Conservation (phyloP, 176 grass and related monocot genomes). For the Carex littledalei region DNA sequence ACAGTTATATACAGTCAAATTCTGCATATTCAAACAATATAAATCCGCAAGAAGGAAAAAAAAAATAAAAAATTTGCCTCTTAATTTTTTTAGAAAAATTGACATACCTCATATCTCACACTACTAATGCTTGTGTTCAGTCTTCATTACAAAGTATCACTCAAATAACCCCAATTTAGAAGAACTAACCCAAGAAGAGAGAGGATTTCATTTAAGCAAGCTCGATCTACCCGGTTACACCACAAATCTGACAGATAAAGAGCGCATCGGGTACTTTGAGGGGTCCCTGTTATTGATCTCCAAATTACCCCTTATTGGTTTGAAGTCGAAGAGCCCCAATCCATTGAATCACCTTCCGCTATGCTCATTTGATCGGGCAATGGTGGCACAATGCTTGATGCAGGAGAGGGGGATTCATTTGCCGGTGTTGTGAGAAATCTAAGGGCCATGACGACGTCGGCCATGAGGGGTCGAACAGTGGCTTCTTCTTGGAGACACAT, state of each 20-base stretch:
- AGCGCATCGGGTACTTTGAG: background rate
- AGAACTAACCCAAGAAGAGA: constrained; percentile 4
- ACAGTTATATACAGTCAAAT: background rate
- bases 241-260: background rate
- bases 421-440: constrained; percentile 51
- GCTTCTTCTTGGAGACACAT: constrained; percentile 97
- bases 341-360: constrained; percentile 25
- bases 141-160: background rate
- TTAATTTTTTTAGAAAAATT: background rate
- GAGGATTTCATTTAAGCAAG: background rate
- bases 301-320: constrained; percentile 14
- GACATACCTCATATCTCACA: background rate
- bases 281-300: constrained; percentile 2
- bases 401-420: constrained; percentile 20
- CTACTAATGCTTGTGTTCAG: background rate
- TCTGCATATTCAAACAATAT: background rate
- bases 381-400: background rate
- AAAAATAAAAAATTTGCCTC: background rate
- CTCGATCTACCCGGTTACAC: background rate
- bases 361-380: constrained; percentile 23
- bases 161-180: constrained; percentile 8
- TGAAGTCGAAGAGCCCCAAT: constrained; percentile 15
- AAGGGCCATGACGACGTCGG: constrained; percentile 72
- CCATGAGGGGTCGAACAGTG: constrained; percentile 68
- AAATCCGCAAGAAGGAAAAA: background rate